Evolutionary conservation across 2,329 filamentous ascomycete species (phyloP).

Genomic region (Zalaria obscura): DNA sequence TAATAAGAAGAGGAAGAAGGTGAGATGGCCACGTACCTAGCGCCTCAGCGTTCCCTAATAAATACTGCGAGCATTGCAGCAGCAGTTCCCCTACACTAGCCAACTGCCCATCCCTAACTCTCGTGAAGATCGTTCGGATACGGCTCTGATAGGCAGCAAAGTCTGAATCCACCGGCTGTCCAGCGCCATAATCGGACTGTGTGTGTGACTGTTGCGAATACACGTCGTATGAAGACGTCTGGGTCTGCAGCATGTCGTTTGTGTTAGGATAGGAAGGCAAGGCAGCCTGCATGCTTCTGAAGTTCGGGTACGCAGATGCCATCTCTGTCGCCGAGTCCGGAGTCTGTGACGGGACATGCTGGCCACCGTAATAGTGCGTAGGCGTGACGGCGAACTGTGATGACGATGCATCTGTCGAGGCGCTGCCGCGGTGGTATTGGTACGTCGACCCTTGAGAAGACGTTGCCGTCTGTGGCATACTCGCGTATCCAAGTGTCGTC

Average conservation of each 20-base stretch:
- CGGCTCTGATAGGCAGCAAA: conserved; percentile 25
- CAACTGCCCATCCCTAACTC: conserved; percentile 49
- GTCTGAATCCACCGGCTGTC: background rate
- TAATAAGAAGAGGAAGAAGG: too few species aligned
- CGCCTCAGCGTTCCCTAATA: conserved; percentile 49
- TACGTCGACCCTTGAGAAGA: background rate
- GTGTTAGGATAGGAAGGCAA: background rate
- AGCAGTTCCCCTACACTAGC: conserved; percentile 44
- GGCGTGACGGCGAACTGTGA: background rate
- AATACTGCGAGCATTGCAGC: conserved; percentile 50
- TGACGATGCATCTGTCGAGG: background rate
- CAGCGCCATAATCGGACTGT: background rate
- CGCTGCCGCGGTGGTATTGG: background rate
- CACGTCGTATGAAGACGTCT: background rate
- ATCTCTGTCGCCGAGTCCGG: too few species aligned
- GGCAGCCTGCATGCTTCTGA: too few species aligned
- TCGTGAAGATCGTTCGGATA: conserved; percentile 53
- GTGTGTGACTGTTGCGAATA: background rate
- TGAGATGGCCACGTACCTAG: conserved; percentile 39
- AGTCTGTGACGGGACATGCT: too few species aligned
- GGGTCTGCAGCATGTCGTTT: background rate
- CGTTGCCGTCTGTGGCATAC: background rate
- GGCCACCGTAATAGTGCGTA: too few species aligned
- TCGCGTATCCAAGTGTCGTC: too few species aligned
- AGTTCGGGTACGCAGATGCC: too few species aligned